A percentile compares a stretch with the other conserved stretches of the same genome.
phyloP scores from a whole-genome alignment of 805 yeast genomes.

The Cyberlindnera japonica region DNA sequence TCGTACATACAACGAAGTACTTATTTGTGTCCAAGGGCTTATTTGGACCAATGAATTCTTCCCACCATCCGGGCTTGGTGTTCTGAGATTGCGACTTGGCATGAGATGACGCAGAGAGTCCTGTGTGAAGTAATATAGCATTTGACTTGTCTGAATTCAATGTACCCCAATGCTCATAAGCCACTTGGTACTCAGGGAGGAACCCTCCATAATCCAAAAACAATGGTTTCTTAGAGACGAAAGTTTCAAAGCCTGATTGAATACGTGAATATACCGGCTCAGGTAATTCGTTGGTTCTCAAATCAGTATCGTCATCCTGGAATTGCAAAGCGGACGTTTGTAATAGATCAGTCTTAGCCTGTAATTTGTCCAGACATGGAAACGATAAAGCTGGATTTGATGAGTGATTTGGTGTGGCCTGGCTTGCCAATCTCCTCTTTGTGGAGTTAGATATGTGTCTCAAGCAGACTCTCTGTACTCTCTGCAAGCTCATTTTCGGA shows the following conservation, averaged over 20 bases:
- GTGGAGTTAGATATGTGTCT: conserved; percentile 14
- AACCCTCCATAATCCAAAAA: conserved; percentile 79
- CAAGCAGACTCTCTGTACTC: background rate
- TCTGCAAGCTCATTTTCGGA: background rate
- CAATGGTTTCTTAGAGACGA: conserved; percentile 51
- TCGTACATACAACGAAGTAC: conserved; percentile 82
- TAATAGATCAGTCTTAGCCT: conserved; percentile 43
- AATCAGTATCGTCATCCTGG: conserved; percentile 10
- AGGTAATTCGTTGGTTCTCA: conserved; percentile 51
- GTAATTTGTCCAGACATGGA: conserved; percentile 82
- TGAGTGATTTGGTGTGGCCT: conserved; percentile 6
- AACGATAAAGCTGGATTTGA: conserved; percentile 38
- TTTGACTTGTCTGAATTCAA: conserved; percentile 62
- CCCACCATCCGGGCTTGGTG: conserved; percentile 91
- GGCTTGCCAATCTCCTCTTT: conserved; percentile 10
- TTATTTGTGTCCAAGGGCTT: conserved; percentile 72
- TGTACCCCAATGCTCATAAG: conserved; percentile 90
- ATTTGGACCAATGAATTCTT: conserved; percentile 84
- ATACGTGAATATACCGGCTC: conserved; percentile 81
- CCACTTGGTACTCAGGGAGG: conserved; percentile 72
- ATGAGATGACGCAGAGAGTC: conserved; percentile 90
- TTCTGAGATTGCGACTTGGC: conserved; percentile 78
- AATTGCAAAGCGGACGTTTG: conserved; percentile 7
- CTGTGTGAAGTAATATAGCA: conserved; percentile 81
- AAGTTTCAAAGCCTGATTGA: conserved; percentile 63